Conservation (phyloP, 2,329 filamentous ascomycete species). For the Penicillium sp. region DNA sequence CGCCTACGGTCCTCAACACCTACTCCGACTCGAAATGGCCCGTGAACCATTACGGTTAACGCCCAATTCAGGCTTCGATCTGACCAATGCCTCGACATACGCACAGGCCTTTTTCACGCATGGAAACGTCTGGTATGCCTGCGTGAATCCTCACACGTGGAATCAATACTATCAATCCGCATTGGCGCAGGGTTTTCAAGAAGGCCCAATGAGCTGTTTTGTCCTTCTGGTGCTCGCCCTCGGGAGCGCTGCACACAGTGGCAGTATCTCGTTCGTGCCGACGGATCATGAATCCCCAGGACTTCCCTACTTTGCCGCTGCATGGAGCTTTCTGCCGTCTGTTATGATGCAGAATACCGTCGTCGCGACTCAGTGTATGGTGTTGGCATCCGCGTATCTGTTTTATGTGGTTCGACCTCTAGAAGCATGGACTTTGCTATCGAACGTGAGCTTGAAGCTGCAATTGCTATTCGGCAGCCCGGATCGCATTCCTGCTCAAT, state of each 20-base stretch:
- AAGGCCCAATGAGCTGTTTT: constrained; percentile 79
- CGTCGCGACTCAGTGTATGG: constrained; percentile 75
- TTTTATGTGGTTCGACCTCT: constrained; percentile 80
- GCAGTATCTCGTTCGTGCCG: constrained; percentile 73
- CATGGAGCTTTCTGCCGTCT: constrained; percentile 74
- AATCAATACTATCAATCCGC: constrained; percentile 72
- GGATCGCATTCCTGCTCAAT: constrained; percentile 67
- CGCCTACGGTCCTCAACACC: constrained; percentile 77
- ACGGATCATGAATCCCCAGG: constrained; percentile 72
- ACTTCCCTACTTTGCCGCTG: constrained; percentile 76
- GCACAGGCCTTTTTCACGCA: constrained; percentile 78
- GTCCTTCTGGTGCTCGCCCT: constrained; percentile 76
- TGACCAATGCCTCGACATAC: constrained; percentile 73
- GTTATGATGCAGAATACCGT: constrained; percentile 81
- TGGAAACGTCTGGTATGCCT: constrained; percentile 84
- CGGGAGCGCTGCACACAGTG: constrained; percentile 72
- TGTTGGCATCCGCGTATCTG: constrained; percentile 77
- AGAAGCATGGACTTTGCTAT: constrained; percentile 79
- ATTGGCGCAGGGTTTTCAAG: constrained; percentile 72
- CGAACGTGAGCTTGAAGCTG: constrained; percentile 77
- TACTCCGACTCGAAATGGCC: constrained; percentile 78
- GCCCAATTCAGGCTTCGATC: constrained; percentile 64
- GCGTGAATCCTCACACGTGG: constrained; percentile 82
- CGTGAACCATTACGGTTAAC: constrained; percentile 68
- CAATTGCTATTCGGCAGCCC: constrained; percentile 76